phyloP scores from a whole-genome alignment of 2,329 filamentous ascomycete genomes.

The Graphilbum ipis-grandicollis region DNA sequence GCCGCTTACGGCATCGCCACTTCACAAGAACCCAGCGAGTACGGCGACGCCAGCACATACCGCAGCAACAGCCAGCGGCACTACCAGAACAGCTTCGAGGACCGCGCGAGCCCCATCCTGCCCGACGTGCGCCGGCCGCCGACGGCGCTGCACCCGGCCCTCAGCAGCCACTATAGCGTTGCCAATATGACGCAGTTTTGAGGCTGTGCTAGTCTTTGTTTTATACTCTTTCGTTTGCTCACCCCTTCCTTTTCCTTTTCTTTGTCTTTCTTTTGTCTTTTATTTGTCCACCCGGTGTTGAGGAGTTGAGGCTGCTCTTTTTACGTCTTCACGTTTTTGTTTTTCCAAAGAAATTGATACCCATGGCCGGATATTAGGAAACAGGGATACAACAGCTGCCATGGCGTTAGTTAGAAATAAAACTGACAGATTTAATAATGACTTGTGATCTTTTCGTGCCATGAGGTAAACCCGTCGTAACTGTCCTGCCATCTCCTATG shows the following conservation, averaged over 20 bases:
- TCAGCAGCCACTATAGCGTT: constrained; percentile 18
- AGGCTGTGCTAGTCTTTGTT: neutral
- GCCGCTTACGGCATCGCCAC: constrained; percentile 1
- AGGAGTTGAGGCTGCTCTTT: too few species aligned
- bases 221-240: neutral
- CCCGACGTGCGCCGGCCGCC: constrained; percentile 37
- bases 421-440: too few species aligned
- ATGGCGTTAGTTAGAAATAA: too few species aligned
- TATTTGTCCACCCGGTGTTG: neutral
- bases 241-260: neutral
- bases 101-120: constrained; percentile 35
- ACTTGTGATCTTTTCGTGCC: too few species aligned
- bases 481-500: too few species aligned
- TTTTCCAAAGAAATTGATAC: too few species aligned
- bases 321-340: too few species aligned
- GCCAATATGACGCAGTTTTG: constrained; percentile 31
- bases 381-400: too few species aligned
- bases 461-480: too few species aligned
- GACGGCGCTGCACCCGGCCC: constrained; percentile 38
- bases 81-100: constrained; percentile 11
- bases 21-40: neutral
- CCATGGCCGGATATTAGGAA: too few species aligned
- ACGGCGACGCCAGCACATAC: constrained; percentile 14
- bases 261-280: neutral
- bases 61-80: constrained; percentile 3